Percentiles rank a stretch among this genome's conserved stretches.
These are phyloP conservation scores for Candida golubevii DNA, from an alignment of 805 yeast species.

Conservation along the genomic window DNA sequence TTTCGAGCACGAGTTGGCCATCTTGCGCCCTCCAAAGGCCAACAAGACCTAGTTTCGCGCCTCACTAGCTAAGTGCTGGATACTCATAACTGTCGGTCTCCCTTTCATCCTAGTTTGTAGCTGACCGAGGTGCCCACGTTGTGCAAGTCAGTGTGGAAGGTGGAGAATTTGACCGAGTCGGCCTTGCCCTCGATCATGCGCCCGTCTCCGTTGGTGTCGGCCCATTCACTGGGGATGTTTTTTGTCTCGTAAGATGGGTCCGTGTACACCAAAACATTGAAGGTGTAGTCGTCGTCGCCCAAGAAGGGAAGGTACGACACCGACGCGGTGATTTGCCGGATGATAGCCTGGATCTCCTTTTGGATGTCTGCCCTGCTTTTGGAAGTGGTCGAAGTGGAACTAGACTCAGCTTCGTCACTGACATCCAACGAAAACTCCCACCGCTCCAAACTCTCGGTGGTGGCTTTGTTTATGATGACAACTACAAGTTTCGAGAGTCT, in stretches of 20 bases:
- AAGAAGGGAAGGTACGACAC: constrained; percentile 80
- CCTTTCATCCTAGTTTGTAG: constrained; percentile 35
- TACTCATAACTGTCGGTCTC: too few species aligned
- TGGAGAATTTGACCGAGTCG: constrained; percentile 66
- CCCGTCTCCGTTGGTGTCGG: constrained; percentile 59
- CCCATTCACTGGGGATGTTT: constrained; percentile 78
- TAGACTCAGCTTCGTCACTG: constrained; percentile 17
- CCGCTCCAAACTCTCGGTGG: constrained; percentile 67
- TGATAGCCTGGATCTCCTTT: constrained; percentile 74
- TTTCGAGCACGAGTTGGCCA: constrained; percentile 34
- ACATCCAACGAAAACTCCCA: constrained; percentile 79
- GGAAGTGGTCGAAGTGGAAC: neutral
- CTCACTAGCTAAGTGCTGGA: neutral
- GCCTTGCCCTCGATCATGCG: constrained; percentile 49
- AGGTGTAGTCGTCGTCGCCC: constrained; percentile 55
- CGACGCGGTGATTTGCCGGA: constrained; percentile 85
- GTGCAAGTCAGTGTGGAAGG: constrained; percentile 65
- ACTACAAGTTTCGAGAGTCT: constrained; percentile 65
- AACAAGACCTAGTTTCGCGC: neutral
- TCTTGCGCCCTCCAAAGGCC: constrained; percentile 12
- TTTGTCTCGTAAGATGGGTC: constrained; percentile 48
- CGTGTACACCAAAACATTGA: constrained; percentile 81
- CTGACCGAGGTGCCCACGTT: constrained; percentile 70
- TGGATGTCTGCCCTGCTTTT: constrained; percentile 51
- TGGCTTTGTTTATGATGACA: constrained; percentile 64